A percentile compares a stretch with the other conserved stretches of the same genome.
Evolutionary conservation across 768 basidiomycete species (phyloP).

Genomic region (Lactarius hatsudake): DNA sequence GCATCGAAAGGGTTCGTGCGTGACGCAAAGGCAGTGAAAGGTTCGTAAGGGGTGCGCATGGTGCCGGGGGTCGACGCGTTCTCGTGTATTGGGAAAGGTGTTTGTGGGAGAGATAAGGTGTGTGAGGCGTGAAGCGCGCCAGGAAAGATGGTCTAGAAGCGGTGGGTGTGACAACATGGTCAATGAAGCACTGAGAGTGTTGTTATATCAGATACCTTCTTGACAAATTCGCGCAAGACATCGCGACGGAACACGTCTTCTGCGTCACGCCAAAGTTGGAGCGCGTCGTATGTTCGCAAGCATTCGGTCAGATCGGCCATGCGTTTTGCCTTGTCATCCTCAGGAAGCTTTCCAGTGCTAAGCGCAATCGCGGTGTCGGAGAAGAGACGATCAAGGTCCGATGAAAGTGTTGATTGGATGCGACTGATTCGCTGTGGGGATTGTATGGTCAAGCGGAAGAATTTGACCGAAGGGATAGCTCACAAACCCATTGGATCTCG

Average conservation of each 20-base stretch:
- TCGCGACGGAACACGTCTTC: conserved; percentile 79
- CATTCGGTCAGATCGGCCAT: conserved; percentile 73
- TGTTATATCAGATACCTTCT: conserved; percentile 52
- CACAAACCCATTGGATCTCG: conserved; percentile 79
- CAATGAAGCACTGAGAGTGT: neutral
- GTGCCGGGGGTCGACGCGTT: conserved; percentile 36
- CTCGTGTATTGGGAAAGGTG: conserved; percentile 50
- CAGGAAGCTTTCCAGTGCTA: conserved; percentile 49
- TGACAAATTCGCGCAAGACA: conserved; percentile 71
- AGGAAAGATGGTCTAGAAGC: conserved; percentile 64
- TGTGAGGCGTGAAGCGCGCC: conserved; percentile 65
- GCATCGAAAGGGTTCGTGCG: conserved; percentile 42
- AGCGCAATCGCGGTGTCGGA: conserved; percentile 54
- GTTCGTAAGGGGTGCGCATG: conserved; percentile 55
- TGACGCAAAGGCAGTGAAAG: conserved; percentile 46
- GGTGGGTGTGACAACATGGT: conserved; percentile 2
- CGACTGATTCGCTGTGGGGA: conserved; percentile 68
- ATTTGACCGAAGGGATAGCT: conserved; percentile 26
- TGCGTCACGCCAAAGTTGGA: conserved; percentile 83
- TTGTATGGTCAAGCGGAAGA: conserved; percentile 21
- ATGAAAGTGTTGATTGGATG: conserved; percentile 79
- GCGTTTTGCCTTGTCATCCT: conserved; percentile 62
- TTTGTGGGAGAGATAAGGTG: conserved; percentile 75
- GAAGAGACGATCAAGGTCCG: conserved; percentile 84
- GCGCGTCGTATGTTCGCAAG: conserved; percentile 70